Evolutionary conservation across 768 basidiomycete species (phyloP).

Genomic region (Agaricus blazei): DNA sequence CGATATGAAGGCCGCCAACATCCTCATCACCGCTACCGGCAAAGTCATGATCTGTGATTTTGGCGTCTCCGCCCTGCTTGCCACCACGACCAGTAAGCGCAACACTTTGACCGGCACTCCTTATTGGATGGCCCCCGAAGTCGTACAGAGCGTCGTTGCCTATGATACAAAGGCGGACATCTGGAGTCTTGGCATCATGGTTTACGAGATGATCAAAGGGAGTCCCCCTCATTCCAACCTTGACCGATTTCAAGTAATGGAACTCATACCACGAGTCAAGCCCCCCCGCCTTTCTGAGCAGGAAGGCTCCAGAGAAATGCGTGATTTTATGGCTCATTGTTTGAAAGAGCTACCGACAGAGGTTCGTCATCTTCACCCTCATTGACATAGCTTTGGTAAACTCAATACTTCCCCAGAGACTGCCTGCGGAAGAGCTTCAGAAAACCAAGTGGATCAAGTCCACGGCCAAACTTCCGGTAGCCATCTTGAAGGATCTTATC

Average conservation of each 20-base stretch:
- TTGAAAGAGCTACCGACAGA: conserved; percentile 77
- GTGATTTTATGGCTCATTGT: conserved; percentile 82
- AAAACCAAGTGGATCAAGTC: conserved; percentile 91
- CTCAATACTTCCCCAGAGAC: conserved; percentile 45
- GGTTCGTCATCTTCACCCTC: conserved; percentile 29
- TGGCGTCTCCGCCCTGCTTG: conserved; percentile 91
- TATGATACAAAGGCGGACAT: conserved; percentile 99
- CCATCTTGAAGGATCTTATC: conserved; percentile 76
- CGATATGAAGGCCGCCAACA: conserved; percentile 96
- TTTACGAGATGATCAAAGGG: conserved; percentile 97
- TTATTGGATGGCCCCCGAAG: conserved; percentile 99
- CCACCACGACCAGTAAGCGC: conserved; percentile 81
- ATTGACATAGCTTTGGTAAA: conserved; percentile 1
- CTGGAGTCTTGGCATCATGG: conserved; percentile 95
- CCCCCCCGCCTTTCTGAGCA: conserved; percentile 76
- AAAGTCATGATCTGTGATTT: conserved; percentile 98
- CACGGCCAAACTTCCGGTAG: conserved; percentile 58
- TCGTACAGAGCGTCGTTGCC: conserved; percentile 80
- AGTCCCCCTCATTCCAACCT: conserved; percentile 89
- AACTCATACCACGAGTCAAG: conserved; percentile 79
- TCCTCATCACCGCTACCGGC: conserved; percentile 83
- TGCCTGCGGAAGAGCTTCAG: conserved; percentile 82
- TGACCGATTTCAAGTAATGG: conserved; percentile 82
- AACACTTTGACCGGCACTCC: conserved; percentile 97
- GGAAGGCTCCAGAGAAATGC: conserved; percentile 80